phyloP scores from a whole-genome alignment of 495 filamentous ascomycete species.

The Tuber magnatum region DNA sequence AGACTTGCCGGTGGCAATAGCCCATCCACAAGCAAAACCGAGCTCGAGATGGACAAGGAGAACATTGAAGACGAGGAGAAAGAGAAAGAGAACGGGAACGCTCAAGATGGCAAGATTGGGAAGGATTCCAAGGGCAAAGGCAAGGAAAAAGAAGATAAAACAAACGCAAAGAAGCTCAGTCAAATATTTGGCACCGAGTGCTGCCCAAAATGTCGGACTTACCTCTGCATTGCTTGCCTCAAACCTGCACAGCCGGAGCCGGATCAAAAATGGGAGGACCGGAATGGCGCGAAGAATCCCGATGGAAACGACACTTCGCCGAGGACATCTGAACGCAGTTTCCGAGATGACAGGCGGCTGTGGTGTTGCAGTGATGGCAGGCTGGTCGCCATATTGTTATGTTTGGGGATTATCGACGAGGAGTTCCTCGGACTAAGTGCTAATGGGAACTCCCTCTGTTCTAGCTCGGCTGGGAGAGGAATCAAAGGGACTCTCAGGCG shows the following conservation, averaged over 20 bases:
- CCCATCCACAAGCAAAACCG: background rate
- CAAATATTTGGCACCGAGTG: conserved; percentile 17
- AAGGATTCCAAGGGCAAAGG: conserved; percentile 17
- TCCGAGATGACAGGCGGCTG: conserved; percentile 7
- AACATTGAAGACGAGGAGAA: background rate
- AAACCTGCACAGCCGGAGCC: conserved; percentile 17
- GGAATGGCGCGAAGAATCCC: background rate
- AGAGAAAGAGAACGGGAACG: conserved; percentile 9
- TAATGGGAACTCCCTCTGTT: conserved; percentile 7
- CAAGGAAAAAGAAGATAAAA: conserved; percentile 5
- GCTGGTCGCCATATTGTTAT: conserved; percentile 16
- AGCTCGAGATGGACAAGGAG: background rate
- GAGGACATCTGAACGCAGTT: conserved; percentile 9
- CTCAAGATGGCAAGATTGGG: conserved; percentile 14
- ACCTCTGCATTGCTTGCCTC: conserved; percentile 25
- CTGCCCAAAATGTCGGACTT: conserved; percentile 19
- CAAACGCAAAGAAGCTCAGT: conserved; percentile 16
- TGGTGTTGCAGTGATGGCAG: conserved; percentile 27
- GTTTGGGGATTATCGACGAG: conserved; percentile 24
- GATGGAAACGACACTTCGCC: background rate
- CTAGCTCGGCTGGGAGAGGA: background rate
- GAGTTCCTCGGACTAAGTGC: conserved; percentile 11
- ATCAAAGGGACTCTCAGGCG: conserved; percentile 25
- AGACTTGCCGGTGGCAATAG: conserved; percentile 7
- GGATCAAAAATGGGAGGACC: background rate